Evolutionary conservation across 768 basidiomycete genomes (phyloP).

Genomic region (Naganishia friedmannii): DNA sequence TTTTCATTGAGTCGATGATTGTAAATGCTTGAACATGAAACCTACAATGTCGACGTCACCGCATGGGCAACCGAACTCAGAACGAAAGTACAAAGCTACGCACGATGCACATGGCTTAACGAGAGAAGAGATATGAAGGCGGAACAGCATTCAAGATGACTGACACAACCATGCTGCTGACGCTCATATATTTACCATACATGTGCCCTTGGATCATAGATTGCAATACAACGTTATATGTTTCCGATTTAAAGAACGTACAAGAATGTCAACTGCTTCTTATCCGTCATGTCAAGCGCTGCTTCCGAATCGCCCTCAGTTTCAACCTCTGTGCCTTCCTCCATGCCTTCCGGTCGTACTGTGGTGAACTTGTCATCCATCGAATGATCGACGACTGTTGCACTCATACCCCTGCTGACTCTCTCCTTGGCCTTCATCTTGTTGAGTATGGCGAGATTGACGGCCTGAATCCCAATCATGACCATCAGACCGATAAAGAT

Average conservation of each 20-base stretch:
- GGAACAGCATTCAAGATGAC: no score
- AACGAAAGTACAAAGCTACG: no score
- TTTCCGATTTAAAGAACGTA: slow-evolving; percentile 41
- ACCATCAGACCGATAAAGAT: slow-evolving; percentile 39
- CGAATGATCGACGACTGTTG: slow-evolving; percentile 41
- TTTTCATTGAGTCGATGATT: no score
- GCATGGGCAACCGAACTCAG: no score
- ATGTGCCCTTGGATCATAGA: background rate
- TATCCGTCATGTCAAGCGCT: slow-evolving; percentile 35
- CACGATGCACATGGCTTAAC: no score
- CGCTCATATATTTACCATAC: background rate
- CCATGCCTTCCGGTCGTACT: slow-evolving; percentile 28
- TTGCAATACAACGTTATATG: slow-evolving; percentile 15
- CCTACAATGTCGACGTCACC: no score
- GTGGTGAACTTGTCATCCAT: slow-evolving; percentile 35
- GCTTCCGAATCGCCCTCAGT: slow-evolving; percentile 17
- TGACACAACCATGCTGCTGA: background rate
- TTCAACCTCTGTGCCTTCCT: slow-evolving; percentile 3
- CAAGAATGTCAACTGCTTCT: slow-evolving; percentile 43
- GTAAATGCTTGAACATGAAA: no score
- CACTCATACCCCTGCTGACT: slow-evolving; percentile 46
- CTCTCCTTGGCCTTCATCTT: slow-evolving; percentile 45
- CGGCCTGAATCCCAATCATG: slow-evolving; percentile 34
- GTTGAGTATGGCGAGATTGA: slow-evolving; percentile 41
- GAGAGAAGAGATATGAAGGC: no score